These are phyloP conservation scores for Calonectria hawksworthii DNA, from an alignment of 2,329 filamentous ascomycete genomes.

Conservation along the genomic window DNA sequence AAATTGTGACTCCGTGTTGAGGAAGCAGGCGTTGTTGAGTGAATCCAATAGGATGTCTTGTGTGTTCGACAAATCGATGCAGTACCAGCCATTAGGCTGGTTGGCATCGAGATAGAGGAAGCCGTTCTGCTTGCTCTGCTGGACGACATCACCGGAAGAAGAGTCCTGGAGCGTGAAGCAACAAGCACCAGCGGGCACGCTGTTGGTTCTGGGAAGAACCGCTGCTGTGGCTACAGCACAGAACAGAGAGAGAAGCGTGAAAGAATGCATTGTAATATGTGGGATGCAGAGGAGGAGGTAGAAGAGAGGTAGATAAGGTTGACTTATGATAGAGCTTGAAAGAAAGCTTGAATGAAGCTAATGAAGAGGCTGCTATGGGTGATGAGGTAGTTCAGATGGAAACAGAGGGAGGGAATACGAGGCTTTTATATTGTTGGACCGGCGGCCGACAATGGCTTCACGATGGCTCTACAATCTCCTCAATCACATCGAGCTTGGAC, in stretches of 20 bases:
- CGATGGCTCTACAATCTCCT: conserved; percentile 5
- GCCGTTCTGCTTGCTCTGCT: conserved; percentile 45
- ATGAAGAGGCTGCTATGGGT: background rate
- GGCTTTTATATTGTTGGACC: conserved; percentile 16
- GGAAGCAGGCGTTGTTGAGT: conserved; percentile 51
- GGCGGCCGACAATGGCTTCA: conserved; percentile 10
- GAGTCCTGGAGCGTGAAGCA: conserved; percentile 51
- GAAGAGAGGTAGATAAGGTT: background rate
- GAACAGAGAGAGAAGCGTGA: conserved; percentile 38
- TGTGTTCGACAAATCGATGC: conserved; percentile 44
- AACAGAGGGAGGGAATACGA: conserved; percentile 1
- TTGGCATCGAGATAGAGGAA: conserved; percentile 44
- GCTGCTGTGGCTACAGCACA: conserved; percentile 37
- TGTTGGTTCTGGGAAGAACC: conserved; percentile 36
- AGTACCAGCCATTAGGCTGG: conserved; percentile 48
- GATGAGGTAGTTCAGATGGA: background rate
- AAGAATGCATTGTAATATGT: conserved; percentile 35
- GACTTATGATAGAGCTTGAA: background rate
- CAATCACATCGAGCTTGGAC: conserved; percentile 19
- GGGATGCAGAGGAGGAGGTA: background rate
- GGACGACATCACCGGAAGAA: conserved; percentile 39
- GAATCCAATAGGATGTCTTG: conserved; percentile 47
- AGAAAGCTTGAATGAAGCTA: background rate
- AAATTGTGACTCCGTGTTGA: conserved; percentile 42
- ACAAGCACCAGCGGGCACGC: conserved; percentile 43